These are phyloP conservation scores for Ogataea glucozyma DNA, from an alignment of 805 yeast species.

Conservation along the genomic window DNA sequence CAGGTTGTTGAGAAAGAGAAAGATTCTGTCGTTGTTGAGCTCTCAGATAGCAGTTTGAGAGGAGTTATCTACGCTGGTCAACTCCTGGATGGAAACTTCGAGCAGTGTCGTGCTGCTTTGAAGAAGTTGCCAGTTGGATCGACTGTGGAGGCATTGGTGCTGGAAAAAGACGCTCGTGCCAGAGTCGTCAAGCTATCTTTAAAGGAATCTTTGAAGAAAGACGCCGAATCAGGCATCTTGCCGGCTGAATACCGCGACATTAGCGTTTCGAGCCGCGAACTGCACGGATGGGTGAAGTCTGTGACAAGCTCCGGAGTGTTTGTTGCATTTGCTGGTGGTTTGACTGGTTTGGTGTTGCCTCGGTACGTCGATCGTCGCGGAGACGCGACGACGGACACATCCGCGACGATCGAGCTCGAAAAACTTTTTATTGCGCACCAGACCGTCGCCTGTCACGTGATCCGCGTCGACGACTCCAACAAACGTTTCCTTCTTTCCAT, in stretches of 20 bases:
- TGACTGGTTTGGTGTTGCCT: slow-evolving; percentile 82
- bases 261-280: slow-evolving; percentile 42
- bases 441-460: slow-evolving; percentile 67
- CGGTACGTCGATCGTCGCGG: slow-evolving; percentile 70
- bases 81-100: slow-evolving; percentile 71
- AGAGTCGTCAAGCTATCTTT: slow-evolving; percentile 63
- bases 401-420: slow-evolving; percentile 52
- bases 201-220: slow-evolving; percentile 66
- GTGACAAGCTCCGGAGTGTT: slow-evolving; percentile 81
- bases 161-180: slow-evolving; percentile 64
- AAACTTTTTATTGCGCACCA: slow-evolving; percentile 62
- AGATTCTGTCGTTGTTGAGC: slow-evolving; percentile 68
- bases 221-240: slow-evolving; percentile 52
- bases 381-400: no score
- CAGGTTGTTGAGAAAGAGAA: slow-evolving; percentile 72
- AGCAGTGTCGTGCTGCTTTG: slow-evolving; percentile 64
- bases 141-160: slow-evolving; percentile 55
- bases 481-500: slow-evolving; percentile 71
- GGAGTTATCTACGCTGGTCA: slow-evolving; percentile 79
- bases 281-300: slow-evolving; percentile 77
- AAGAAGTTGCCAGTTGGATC: slow-evolving; percentile 68
- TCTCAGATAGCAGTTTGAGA: slow-evolving; percentile 50
- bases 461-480: slow-evolving; percentile 66
- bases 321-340: slow-evolving; percentile 74
- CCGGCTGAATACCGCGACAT: slow-evolving; percentile 67